Conservation (phyloP, 2,329 filamentous ascomycete species). For the Stagonosporopsis chrysanthemi region DNA sequence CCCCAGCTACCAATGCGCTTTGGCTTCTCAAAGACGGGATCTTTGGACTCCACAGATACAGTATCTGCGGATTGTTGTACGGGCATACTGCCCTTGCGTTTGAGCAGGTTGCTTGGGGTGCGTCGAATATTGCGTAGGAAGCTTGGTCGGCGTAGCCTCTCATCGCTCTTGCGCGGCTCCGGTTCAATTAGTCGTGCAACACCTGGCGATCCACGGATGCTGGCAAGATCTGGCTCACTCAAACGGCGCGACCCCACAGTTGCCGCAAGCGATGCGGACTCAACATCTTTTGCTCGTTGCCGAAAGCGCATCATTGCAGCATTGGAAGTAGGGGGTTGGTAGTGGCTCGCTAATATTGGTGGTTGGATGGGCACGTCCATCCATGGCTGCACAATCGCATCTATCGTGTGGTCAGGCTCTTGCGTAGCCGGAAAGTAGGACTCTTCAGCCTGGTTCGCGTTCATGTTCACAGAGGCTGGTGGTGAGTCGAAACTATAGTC, state of each 20-base stretch:
- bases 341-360: constrained; percentile 42
- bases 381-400: constrained; percentile 55
- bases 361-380: constrained; percentile 53
- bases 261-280: constrained; percentile 65
- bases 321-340: constrained; percentile 62
- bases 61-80: constrained; percentile 38
- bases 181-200: constrained; percentile 68
- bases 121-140: constrained; percentile 58
- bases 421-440: constrained; percentile 42
- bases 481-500: constrained; percentile 33
- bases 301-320: constrained; percentile 63
- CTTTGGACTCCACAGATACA: constrained; percentile 38
- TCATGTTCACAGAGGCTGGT: constrained; percentile 44
- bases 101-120: constrained; percentile 54
- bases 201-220: constrained; percentile 63
- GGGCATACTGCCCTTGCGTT: constrained; percentile 55
- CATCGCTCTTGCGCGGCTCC: constrained; percentile 49
- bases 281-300: constrained; percentile 59
- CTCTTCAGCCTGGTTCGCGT: constrained; percentile 33
- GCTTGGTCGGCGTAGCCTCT: constrained; percentile 59
- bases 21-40: constrained; percentile 44
- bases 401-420: constrained; percentile 30
- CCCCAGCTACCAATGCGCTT: constrained; percentile 54
- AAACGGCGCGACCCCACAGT: constrained; percentile 74
- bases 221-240: constrained; percentile 69